A percentile compares a stretch with the other conserved stretches of the same genome.
Evolutionary conservation across 257 asterid species (phyloP).

Genomic region (Cinchona pubescens): DNA sequence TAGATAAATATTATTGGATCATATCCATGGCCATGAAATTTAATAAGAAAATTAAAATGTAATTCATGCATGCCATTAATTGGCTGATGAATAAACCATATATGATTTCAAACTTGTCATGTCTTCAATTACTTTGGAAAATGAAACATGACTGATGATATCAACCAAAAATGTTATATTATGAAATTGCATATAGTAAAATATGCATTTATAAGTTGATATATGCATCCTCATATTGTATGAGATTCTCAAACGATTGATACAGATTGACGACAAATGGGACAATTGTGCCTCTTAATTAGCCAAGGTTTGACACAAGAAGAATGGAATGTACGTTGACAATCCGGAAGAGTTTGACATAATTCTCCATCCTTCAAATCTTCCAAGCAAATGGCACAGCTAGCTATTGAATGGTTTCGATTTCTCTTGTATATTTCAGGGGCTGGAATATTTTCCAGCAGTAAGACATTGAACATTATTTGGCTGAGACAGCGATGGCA

Average conservation of each 20-base stretch:
- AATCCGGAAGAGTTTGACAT: slow-evolving; percentile 10
- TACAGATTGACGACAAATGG: slow-evolving; percentile 15
- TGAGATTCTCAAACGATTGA: neutral
- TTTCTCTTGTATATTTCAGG: neutral
- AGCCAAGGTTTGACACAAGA: slow-evolving; percentile 5
- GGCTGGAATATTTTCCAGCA: neutral
- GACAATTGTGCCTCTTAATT: slow-evolving; percentile 1
- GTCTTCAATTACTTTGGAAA: neutral
- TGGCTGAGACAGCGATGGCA: neutral
- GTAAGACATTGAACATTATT: neutral
- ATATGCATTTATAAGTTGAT: neutral
- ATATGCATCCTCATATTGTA: neutral
- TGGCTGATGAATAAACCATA: neutral
- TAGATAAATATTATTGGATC: no score
- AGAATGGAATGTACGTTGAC: slow-evolving; percentile 7
- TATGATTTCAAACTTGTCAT: neutral
- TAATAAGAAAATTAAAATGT: no score
- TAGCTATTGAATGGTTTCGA: neutral
- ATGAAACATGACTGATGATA: neutral
- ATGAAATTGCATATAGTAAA: neutral
- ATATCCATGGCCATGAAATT: neutral
- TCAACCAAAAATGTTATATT: neutral
- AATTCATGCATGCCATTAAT: neutral
- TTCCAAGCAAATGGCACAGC: slow-evolving; percentile 12
- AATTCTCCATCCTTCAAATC: slow-evolving; percentile 15